Evolutionary conservation across 371 early-diverging fungal genomes (phyloP).

Genomic region (Fennellomyces sp.): DNA sequence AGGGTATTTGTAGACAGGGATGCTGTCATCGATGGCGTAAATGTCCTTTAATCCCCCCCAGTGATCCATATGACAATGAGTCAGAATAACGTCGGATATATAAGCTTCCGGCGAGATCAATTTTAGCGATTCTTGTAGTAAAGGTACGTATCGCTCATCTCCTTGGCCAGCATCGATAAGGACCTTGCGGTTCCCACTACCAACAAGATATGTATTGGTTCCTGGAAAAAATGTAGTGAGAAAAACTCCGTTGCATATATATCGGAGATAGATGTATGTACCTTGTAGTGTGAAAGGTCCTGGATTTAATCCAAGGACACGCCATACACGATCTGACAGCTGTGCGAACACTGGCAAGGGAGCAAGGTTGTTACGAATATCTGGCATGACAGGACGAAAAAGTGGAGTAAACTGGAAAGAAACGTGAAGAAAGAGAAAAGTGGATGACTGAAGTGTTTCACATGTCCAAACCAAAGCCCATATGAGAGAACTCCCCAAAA

Average conservation of each 20-base stretch:
- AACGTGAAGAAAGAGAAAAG: background rate
- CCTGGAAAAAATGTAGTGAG: conserved; percentile 35
- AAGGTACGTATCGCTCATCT: conserved; percentile 62
- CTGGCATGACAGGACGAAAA: background rate
- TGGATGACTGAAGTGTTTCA: background rate
- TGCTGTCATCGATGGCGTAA: conserved; percentile 8
- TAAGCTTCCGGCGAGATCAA: conserved; percentile 39
- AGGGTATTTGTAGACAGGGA: conserved; percentile 36
- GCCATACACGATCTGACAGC: conserved; percentile 50
- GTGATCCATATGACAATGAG: conserved; percentile 89
- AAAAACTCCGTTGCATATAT: background rate
- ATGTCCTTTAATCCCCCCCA: conserved; percentile 63
- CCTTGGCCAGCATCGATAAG: conserved; percentile 89
- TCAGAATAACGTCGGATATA: conserved; percentile 79
- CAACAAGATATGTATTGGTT: conserved; percentile 89
- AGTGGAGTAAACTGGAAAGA: background rate
- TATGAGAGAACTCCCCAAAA: background rate
- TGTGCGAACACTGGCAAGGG: conserved; percentile 40
- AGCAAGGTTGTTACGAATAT: background rate
- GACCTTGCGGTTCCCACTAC: conserved; percentile 68
- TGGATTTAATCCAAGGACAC: conserved; percentile 77
- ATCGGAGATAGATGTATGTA: conserved; percentile 11
- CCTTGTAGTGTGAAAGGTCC: conserved; percentile 77
- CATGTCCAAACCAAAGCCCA: background rate
- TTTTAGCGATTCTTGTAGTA: conserved; percentile 53